phyloP scores from a whole-genome alignment of 1,284 basidiomycete species.

The Tilletia caries region DNA sequence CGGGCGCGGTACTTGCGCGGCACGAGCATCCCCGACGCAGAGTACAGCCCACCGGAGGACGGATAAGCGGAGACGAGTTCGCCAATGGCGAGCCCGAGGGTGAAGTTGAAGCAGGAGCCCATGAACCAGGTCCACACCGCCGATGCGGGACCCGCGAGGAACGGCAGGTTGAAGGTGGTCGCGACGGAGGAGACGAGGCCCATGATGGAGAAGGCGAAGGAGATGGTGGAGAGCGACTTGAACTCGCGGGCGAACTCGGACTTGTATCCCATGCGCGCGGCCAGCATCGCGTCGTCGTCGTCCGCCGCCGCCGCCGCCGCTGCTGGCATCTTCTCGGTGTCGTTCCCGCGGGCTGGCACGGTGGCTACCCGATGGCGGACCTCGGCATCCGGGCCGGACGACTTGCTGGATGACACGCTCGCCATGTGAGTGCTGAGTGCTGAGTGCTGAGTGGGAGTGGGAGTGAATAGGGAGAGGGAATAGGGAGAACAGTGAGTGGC shows the following conservation, averaged over 20 bases:
- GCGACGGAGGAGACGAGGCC: constrained; percentile 51
- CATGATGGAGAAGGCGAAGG: constrained; percentile 38
- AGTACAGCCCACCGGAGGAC: constrained; percentile 73
- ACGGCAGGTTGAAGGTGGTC: constrained; percentile 52
- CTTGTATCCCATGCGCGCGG: constrained; percentile 44
- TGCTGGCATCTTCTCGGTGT: neutral
- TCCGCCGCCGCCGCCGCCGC: neutral
- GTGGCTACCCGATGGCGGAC: too few species aligned
- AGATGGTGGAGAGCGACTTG: constrained; percentile 51
- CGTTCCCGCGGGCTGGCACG: too few species aligned
- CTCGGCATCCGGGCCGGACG: neutral
- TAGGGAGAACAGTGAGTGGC: too few species aligned
- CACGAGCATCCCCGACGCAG: constrained; percentile 53
- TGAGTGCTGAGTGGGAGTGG: neutral
- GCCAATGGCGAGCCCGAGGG: constrained; percentile 49
- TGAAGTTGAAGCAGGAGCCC: constrained; percentile 49
- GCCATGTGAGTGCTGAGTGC: neutral
- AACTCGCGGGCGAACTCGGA: constrained; percentile 52
- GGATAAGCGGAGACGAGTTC: constrained; percentile 66
- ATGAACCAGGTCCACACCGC: constrained; percentile 52
- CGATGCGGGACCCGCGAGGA: constrained; percentile 44
- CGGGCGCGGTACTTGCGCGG: constrained; percentile 42
- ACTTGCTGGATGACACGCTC: too few species aligned
- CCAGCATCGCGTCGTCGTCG: constrained; percentile 48
- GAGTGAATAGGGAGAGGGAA: too few species aligned